phyloP scores from a whole-genome alignment of 306 rosid species.

The Astragalus glycyphyllos region DNA sequence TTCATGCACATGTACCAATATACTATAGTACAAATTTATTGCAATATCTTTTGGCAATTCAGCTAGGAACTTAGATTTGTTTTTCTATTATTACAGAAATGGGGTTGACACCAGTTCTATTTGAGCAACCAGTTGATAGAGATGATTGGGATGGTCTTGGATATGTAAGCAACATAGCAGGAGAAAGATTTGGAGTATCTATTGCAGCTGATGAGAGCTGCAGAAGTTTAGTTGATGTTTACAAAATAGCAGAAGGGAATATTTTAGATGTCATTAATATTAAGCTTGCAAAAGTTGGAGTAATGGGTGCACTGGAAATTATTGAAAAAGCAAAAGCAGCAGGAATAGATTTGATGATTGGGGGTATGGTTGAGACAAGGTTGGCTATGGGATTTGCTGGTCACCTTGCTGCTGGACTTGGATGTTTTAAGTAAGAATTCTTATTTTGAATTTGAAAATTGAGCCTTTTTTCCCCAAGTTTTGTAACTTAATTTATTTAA shows the following conservation, averaged over 20 bases:
- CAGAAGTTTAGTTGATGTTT: conserved; percentile 68
- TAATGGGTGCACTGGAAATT: conserved; percentile 79
- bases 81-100: conserved; percentile 64
- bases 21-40: not conserved
- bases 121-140: conserved; percentile 95
- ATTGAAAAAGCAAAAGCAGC: conserved; percentile 69
- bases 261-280: conserved; percentile 82
- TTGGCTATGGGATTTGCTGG: conserved; percentile 94
- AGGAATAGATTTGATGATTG: conserved; percentile 77
- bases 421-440: conserved; percentile 69
- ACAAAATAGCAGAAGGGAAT: conserved; percentile 71
- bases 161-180: conserved; percentile 62
- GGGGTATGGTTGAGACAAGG: conserved; percentile 96
- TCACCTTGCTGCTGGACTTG: conserved; percentile 92
- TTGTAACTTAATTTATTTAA: not conserved
- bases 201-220: conserved; percentile 99
- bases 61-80: conserved; percentile 32
- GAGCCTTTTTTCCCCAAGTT: not conserved
- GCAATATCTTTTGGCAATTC: conserved; percentile 19
- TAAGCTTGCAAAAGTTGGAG: conserved; percentile 90
- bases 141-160: conserved; percentile 99
- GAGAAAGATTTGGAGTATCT: conserved; percentile 76
- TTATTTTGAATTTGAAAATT: not conserved
- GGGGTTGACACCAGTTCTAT: conserved; percentile 81
- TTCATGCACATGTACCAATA: conserved; percentile 15